Evolutionary conservation across 768 basidiomycete genomes (phyloP).

Genomic region (Lentinus brumalis): DNA sequence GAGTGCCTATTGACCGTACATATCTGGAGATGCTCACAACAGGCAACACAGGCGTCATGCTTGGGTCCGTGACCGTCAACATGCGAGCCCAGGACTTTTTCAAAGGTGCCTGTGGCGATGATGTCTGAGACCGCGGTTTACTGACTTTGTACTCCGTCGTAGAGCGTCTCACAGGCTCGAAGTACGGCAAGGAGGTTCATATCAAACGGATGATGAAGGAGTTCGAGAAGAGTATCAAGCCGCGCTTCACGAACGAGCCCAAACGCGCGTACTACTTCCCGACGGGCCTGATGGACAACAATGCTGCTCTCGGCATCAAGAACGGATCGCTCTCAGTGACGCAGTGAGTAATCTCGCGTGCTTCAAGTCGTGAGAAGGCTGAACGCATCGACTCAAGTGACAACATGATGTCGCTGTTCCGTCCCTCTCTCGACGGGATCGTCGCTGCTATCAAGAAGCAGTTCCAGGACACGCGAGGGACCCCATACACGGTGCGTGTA

Average conservation of each 20-base stretch:
- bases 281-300: conserved; percentile 37
- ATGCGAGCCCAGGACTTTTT: conserved; percentile 36
- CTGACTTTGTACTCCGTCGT: not conserved
- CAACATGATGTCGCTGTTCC: conserved; percentile 47
- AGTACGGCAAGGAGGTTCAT: conserved; percentile 35
- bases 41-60: conserved; percentile 37
- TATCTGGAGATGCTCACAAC: not conserved
- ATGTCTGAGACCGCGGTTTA: not conserved
- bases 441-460: conserved; percentile 24
- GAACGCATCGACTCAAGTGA: conserved; percentile 18
- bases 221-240: conserved; percentile 45
- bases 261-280: conserved; percentile 18
- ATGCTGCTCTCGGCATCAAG: conserved; percentile 44
- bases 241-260: conserved; percentile 41
- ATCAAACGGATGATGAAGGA: conserved; percentile 37
- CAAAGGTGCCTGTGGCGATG: conserved; percentile 22
- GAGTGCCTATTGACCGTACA: conserved; percentile 1
- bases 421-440: conserved; percentile 44
- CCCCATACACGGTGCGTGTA: not conserved
- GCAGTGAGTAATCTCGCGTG: conserved; percentile 30
- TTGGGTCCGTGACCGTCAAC: conserved; percentile 44
- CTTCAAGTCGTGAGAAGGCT: not conserved
- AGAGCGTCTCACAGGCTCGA: conserved; percentile 25
- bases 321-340: conserved; percentile 41
- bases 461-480: not conserved